Evolutionary conservation across 208 protist species (phyloP).

Genomic region (Leishmania arabica): DNA sequence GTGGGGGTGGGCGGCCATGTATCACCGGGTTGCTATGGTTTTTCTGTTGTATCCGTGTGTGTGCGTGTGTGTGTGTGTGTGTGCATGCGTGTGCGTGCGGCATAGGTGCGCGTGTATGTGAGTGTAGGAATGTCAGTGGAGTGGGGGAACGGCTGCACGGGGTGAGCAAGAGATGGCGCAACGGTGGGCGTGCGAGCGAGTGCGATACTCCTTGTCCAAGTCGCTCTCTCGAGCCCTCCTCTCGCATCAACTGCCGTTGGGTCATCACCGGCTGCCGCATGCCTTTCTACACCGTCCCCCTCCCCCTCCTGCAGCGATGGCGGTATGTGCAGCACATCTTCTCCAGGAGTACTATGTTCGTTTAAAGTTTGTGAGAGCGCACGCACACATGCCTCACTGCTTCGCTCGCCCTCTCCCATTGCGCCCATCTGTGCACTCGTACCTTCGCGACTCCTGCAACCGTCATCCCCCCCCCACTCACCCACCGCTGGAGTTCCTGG

Average conservation of each 20-base stretch:
- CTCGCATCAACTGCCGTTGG: neutral
- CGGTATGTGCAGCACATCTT: neutral
- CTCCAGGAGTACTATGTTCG: neutral
- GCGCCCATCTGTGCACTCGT: neutral
- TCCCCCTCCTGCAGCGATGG: neutral
- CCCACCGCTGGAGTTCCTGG: neutral
- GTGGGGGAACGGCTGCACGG: neutral
- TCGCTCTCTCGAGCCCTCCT: neutral
- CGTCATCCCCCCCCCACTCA: neutral
- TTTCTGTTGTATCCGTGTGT: neutral
- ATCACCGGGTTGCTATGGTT: slow-evolving; percentile 4
- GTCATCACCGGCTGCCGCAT: neutral
- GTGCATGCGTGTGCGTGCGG: neutral
- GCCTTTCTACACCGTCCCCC: neutral
- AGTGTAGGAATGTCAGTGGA: neutral
- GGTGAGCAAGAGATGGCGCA: neutral
- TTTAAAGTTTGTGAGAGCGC: neutral
- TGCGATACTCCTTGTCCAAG: neutral
- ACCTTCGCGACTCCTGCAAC: neutral
- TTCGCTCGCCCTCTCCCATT: neutral
- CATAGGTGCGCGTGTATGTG: neutral
- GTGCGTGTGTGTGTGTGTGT: neutral
- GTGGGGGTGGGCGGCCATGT: neutral
- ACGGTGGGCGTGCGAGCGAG: neutral
- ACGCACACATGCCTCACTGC: neutral